Base-by-base conservation (phyloP, 108 stramenopile genomes). In the Cyclotella baltica region DNA sequence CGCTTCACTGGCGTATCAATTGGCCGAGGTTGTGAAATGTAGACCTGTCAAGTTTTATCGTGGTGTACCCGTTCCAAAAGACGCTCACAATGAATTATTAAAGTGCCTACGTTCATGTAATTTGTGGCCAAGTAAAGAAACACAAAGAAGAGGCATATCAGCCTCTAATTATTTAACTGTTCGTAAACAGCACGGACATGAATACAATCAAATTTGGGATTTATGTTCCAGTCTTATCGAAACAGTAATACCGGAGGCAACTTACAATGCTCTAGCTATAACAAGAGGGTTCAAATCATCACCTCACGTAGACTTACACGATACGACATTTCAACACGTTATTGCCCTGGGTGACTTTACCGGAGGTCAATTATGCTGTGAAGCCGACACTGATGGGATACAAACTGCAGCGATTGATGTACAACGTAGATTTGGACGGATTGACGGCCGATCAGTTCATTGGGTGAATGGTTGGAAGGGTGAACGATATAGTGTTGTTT, bases 291-390 rank as follows among this genome's bases (percentile, higher is more conserved):
- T 68, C 50, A 15, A 22, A 19, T 9, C 19, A 28, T 68, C 67
- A 19, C 67, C 67, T 5, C 67, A 68, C 33, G 27, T 68, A 15
- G 67, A 68, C 47, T 20, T 19, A 27, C 67, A 52, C 22, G 67
- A 68, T 22, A 47, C 40, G n/a, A 68, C 67, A 10, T 68, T 51
- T 23, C 67, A 68, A 50, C 22, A 68, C 47, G 67, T 52, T 23
- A 52, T 68, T 52, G 43, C 47, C 4, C 35, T 63, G 31, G 62
- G 62, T 29, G 31, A 63, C 25, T 63, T 63, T 37, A 19, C 11
- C 6, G 62, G 62, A 6, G 62, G 62, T 9, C 19, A 37, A 11
- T 29, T 63, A 9, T 63, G 62, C 31, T 33, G 34, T 19, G 62
- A 63, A 37, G 31, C 30, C n/a, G 62, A 63, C 25, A 29, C 16